Evolutionary conservation across 768 basidiomycete genomes (phyloP).

Genomic region (Russula lepida): DNA sequence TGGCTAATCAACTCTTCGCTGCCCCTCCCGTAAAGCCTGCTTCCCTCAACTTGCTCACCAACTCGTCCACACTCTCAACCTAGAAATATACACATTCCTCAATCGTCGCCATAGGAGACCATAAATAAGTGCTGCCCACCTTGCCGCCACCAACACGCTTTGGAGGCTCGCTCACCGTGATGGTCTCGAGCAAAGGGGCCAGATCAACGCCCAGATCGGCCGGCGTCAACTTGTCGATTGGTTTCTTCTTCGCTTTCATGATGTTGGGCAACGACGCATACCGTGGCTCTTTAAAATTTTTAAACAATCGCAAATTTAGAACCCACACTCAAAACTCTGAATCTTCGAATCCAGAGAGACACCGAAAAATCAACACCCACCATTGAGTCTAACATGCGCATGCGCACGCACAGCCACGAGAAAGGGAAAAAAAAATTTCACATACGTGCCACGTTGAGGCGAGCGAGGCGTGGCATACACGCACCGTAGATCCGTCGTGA

Average conservation of each 20-base stretch:
- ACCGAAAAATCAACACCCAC: constrained; percentile 32
- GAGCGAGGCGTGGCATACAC: constrained; percentile 23
- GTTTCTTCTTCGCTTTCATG: constrained; percentile 99
- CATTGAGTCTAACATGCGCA: constrained; percentile 50
- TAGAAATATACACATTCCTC: too few species aligned
- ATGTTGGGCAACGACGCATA: constrained; percentile 97
- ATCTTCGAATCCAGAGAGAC: not conserved
- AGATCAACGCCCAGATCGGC: constrained; percentile 79
- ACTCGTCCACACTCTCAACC: constrained; percentile 82
- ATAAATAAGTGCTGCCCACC: constrained; percentile 33
- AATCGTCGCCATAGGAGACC: not conserved
- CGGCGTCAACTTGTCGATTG: constrained; percentile 73
- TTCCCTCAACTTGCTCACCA: constrained; percentile 82
- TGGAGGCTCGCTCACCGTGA: constrained; percentile 86
- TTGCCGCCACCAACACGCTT: constrained; percentile 88
- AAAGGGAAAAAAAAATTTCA: not conserved
- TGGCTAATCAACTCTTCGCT: not conserved
- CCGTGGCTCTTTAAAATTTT: constrained; percentile 63
- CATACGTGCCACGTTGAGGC: not conserved
- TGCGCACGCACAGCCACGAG: not conserved
- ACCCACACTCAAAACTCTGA: not conserved
- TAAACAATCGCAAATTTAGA: too few species aligned
- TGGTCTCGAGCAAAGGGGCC: constrained; percentile 70
- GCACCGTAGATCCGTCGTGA: constrained; percentile 90
- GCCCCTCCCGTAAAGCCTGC: constrained; percentile 40